Conservation (phyloP, 2,329 filamentous ascomycete species). For the Cladosporium sp. region DNA sequence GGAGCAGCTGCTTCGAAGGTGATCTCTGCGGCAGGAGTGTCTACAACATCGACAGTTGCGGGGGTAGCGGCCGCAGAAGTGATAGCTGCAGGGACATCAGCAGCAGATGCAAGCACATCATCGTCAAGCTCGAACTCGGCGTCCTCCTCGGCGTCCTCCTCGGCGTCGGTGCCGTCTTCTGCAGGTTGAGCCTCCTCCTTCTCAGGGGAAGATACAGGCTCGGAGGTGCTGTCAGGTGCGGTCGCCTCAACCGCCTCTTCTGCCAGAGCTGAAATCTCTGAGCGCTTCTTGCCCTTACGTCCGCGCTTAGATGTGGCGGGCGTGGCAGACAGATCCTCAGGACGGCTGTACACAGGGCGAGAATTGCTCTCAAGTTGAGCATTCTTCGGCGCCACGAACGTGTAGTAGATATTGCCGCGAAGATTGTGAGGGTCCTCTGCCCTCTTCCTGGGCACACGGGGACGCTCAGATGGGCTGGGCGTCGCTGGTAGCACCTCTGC, state of each 20-base stretch:
- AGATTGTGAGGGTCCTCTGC: slow-evolving; percentile 12
- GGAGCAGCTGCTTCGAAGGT: neutral
- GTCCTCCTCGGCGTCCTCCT: neutral
- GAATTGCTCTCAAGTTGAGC: neutral
- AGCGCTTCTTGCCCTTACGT: neutral
- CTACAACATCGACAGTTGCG: neutral
- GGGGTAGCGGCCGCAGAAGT: too few species aligned
- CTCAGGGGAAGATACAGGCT: neutral
- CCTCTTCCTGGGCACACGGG: neutral
- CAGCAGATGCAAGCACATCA: neutral
- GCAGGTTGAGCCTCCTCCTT: neutral
- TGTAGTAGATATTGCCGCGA: slow-evolving; percentile 4
- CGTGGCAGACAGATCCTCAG: neutral
- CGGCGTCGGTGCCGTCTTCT: neutral
- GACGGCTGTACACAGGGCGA: neutral
- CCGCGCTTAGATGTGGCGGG: neutral
- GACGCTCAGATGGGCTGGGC: neutral
- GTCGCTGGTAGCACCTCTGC: slow-evolving; percentile 3
- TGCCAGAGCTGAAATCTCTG: neutral
- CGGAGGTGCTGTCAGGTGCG: neutral
- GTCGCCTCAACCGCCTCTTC: neutral
- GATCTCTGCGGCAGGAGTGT: neutral
- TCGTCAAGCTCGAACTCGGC: slow-evolving; percentile 1
- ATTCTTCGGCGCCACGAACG: neutral
- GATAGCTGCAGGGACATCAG: too few species aligned